These are phyloP conservation scores for Fusarium irregulare DNA, from an alignment of 2,329 filamentous ascomycete genomes.

Conservation along the genomic window DNA sequence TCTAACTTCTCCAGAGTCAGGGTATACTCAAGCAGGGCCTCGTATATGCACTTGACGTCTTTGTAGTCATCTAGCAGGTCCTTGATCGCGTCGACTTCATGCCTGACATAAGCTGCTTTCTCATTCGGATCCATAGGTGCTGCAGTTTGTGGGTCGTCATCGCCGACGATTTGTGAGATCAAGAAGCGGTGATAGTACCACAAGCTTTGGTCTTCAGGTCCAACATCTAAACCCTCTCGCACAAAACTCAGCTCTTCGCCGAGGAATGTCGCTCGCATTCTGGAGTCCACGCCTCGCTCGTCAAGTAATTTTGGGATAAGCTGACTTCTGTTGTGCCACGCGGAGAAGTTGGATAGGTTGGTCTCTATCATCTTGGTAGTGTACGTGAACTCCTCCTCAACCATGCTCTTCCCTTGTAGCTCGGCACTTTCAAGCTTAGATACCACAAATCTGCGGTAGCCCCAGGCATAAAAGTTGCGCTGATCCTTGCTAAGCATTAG, in stretches of 20 bases:
- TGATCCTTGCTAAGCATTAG: background rate
- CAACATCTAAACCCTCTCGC: background rate
- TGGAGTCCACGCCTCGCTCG: background rate
- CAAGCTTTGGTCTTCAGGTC: background rate
- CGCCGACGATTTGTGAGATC: background rate
- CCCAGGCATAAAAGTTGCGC: background rate
- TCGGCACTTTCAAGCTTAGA: background rate
- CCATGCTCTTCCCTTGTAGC: background rate
- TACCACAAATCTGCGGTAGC: background rate
- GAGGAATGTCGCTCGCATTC: background rate
- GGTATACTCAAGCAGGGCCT: background rate
- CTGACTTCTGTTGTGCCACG: background rate
- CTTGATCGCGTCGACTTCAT: background rate
- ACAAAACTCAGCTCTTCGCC: background rate
- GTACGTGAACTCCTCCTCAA: background rate
- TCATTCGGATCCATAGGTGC: background rate
- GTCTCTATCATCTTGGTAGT: background rate
- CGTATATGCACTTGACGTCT: background rate
- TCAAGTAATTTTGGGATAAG: background rate
- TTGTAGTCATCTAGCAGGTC: background rate
- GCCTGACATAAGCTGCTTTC: background rate
- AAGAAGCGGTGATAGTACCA: background rate
- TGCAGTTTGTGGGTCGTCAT: too few relatives aligned
- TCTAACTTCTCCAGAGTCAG: accelerated
- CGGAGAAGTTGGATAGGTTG: background rate